Evolutionary conservation across 306 rosid genomes (phyloP).

Genomic region (Senna tora): DNA sequence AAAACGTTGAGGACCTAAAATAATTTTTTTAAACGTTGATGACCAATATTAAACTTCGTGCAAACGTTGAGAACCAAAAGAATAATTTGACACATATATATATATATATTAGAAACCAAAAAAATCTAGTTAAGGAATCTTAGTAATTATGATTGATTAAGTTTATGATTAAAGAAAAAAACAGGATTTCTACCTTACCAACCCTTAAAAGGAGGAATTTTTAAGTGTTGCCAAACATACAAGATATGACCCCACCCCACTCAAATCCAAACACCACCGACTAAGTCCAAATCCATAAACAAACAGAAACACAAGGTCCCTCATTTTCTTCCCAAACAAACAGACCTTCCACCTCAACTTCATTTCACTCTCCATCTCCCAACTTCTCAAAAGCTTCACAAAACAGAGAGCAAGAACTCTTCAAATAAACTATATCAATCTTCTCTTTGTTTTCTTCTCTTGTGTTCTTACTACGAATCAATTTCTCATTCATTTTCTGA

Average conservation of each 20-base stretch:
- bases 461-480: background rate
- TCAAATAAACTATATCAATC: background rate
- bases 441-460: background rate
- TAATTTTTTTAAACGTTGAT: too few species aligned
- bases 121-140: too few species aligned
- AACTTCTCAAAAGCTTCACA: constrained; percentile 33
- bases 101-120: too few species aligned
- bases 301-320: constrained; percentile 11
- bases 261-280: constrained; percentile 39
- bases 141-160: too few species aligned
- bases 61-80: too few species aligned
- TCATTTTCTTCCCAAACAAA: constrained; percentile 4
- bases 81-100: too few species aligned
- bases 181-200: background rate
- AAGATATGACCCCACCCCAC: constrained; percentile 35
- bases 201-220: constrained; percentile 17
- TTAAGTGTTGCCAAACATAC: constrained; percentile 15
- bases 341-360: constrained; percentile 21
- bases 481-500: background rate
- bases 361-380: constrained; percentile 1
- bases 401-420: background rate
- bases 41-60: too few species aligned
- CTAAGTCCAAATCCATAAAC: constrained; percentile 30
- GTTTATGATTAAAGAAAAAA: too few species aligned
- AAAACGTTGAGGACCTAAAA: too few species aligned